Evolutionary conservation across 2,329 filamentous ascomycete species (phyloP), one percentile per base, ranked within the genome.

Genomic region (Aspergillus ruber): DNA sequence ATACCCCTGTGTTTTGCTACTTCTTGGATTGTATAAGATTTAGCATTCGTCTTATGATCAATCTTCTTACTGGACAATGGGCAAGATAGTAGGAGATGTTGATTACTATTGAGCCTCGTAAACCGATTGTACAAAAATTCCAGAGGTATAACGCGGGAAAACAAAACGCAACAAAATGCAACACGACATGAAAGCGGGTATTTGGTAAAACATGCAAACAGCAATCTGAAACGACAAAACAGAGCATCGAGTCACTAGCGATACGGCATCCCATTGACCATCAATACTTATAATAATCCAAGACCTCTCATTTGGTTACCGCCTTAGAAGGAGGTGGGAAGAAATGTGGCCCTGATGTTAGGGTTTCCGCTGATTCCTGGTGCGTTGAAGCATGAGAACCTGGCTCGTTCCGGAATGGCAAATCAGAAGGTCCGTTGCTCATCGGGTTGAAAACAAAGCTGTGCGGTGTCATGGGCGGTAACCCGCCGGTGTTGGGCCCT

Each of bases 391-490:
- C 36, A 21, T 18, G 36, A 8, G 15, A 12, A 20, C 49, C 58
- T 45, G 60, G 60, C 50, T 67, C 57, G 36, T 63, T 56, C 10
- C 70, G 62, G n/a, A 74, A 55, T 3, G 71, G 71, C 2, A 72
- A 62, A 40, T 74, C 70, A 1, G 61, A 60, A 13, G 64, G 61
- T 10, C 56, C 59, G n/a, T 63, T 62, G 9, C 56, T 64, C 2
- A 72, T 59, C 42, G 60, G 64, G 55, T 71, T 71, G 51, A 73
- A 73, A 1, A 68, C 68, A 13, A 66, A 54, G 12, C 65, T 74
- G 18, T 70, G 63, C 3, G 72, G 70, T n/a, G 70, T 70, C 48
- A 66, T 64, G 3, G 67, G 67, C 46, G 68, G 62, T 50, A 67
- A 57, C 3, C 66, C 62, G 20, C 57, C 48, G 35, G 61, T 49